Percentiles rank a stretch among this genome's conserved stretches.
These are phyloP conservation scores for Mortierella claussenii DNA, from an alignment of 192 early-diverging fungal species.

Conservation along the genomic window DNA sequence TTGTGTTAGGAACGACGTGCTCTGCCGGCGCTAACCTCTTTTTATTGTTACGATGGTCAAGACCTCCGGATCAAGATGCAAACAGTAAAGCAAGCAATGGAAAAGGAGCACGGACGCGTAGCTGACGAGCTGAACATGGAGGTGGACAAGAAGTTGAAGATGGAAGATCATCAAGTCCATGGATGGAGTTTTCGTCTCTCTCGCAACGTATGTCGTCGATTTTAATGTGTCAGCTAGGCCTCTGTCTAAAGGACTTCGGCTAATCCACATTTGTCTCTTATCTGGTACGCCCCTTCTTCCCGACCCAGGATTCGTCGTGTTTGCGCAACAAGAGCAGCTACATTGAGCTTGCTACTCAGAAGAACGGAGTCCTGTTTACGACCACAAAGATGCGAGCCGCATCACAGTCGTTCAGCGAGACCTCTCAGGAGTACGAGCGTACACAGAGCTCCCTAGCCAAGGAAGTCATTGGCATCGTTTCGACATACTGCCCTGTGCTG, in stretches of 20 bases:
- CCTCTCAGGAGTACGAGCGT: slow-evolving; percentile 71
- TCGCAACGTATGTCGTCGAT: slow-evolving; percentile 60
- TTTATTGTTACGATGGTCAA: slow-evolving; percentile 13
- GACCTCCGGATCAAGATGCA: slow-evolving; percentile 43
- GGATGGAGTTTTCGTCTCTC: slow-evolving; percentile 90
- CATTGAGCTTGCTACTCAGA: slow-evolving; percentile 89
- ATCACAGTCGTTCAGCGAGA: slow-evolving; percentile 67
- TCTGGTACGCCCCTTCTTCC: slow-evolving; percentile 1
- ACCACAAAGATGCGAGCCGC: slow-evolving; percentile 76
- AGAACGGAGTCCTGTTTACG: slow-evolving; percentile 90
- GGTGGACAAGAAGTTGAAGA: slow-evolving; percentile 86
- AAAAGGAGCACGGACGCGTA: slow-evolving; percentile 56
- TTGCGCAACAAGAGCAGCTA: slow-evolving; percentile 78
- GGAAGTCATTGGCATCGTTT: slow-evolving; percentile 89
- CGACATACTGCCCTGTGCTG: slow-evolving; percentile 84
- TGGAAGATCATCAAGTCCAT: slow-evolving; percentile 85
- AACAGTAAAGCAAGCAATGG: slow-evolving; percentile 32
- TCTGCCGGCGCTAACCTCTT: too few species aligned
- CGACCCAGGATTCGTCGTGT: slow-evolving; percentile 67
- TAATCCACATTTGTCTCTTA: too few species aligned
- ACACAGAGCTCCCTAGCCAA: slow-evolving; percentile 81
- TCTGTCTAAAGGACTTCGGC: too few species aligned
- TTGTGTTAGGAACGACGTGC: too few species aligned
- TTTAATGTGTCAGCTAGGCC: too few species aligned
- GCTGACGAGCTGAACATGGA: slow-evolving; percentile 78